Percentiles rank a stretch among this genome's conserved stretches.
Conservation (phyloP, 306 rosid genomes). For the Vachellia pachyceras region DNA sequence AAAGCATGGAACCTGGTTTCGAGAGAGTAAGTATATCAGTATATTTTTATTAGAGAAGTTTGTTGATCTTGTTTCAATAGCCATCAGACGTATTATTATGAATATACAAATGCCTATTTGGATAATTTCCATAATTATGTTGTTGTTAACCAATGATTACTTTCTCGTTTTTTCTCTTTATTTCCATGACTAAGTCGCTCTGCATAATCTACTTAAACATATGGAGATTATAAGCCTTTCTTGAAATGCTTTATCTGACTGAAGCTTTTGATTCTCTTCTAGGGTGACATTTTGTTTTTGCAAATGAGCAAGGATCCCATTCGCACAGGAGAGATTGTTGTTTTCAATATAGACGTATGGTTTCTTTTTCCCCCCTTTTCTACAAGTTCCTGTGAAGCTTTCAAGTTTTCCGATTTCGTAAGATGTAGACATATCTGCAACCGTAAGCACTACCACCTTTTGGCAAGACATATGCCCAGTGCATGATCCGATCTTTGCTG, state of each 20-base stretch:
- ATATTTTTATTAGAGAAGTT: neutral
- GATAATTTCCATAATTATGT: neutral
- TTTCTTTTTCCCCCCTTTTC: conserved; percentile 6
- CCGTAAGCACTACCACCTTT: conserved; percentile 16
- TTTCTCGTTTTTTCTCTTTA: neutral
- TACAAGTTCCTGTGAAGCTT: neutral
- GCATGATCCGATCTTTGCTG: conserved; percentile 2
- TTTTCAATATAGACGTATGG: conserved; percentile 63
- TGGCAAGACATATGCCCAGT: conserved; percentile 3
- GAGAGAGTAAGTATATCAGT: too few species aligned
- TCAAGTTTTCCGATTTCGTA: neutral
- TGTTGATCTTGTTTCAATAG: neutral
- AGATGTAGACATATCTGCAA: neutral
- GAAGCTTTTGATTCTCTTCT: conserved; percentile 25
- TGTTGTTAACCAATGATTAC: neutral
- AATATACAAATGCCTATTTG: neutral
- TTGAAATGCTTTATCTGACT: conserved; percentile 16
- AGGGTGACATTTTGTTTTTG: conserved; percentile 84
- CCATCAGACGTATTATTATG: neutral
- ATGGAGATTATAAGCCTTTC: neutral
- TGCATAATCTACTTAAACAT: neutral
- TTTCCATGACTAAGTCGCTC: neutral
- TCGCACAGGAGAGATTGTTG: conserved; percentile 80
- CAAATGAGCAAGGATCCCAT: conserved; percentile 65
- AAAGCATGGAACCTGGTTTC: too few species aligned